Conservation (phyloP, 805 yeast species). For the Jamesozyma gamospora region DNA sequence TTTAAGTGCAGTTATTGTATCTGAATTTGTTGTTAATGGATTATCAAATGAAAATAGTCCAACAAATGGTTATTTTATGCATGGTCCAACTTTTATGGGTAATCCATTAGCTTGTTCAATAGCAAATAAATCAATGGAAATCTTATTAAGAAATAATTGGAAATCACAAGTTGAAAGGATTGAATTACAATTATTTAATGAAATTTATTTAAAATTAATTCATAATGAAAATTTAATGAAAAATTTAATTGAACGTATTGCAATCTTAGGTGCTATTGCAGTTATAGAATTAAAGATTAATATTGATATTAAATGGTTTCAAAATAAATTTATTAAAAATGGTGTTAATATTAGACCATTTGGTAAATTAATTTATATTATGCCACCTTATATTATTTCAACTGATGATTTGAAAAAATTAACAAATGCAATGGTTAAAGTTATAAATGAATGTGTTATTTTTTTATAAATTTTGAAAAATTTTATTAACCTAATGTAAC, state of each 20-base stretch:
- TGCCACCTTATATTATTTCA: constrained; percentile 23
- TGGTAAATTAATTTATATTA: constrained; percentile 17
- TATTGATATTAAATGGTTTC: constrained; percentile 18
- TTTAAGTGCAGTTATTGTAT: constrained; percentile 17
- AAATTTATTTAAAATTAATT: constrained; percentile 8
- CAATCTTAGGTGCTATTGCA: constrained; percentile 20
- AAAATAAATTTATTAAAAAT: constrained; percentile 8
- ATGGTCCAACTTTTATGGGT: constrained; percentile 26
- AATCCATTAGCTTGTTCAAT: constrained; percentile 23
- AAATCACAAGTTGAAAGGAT: constrained; percentile 11
- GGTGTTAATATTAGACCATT: constrained; percentile 21
- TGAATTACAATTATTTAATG: constrained; percentile 12
- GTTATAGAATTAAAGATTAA: constrained; percentile 13
- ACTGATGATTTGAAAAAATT: constrained; percentile 7
- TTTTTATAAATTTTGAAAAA: no score
- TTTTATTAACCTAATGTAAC: no score
- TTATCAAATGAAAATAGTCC: constrained; percentile 12
- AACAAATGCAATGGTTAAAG: not conserved
- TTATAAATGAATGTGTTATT: no score
- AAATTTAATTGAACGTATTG: constrained; percentile 10
- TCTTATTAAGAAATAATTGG: constrained; percentile 18
- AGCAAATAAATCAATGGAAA: constrained; percentile 19
- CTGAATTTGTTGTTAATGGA: constrained; percentile 11
- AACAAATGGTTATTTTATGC: constrained; percentile 22
- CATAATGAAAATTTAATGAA: constrained; percentile 4